Percentiles rank a stretch among this genome's conserved stretches.
Evolutionary conservation across 2,329 filamentous ascomycete species (phyloP).

Genomic region (Ascocoryne sarcoides): DNA sequence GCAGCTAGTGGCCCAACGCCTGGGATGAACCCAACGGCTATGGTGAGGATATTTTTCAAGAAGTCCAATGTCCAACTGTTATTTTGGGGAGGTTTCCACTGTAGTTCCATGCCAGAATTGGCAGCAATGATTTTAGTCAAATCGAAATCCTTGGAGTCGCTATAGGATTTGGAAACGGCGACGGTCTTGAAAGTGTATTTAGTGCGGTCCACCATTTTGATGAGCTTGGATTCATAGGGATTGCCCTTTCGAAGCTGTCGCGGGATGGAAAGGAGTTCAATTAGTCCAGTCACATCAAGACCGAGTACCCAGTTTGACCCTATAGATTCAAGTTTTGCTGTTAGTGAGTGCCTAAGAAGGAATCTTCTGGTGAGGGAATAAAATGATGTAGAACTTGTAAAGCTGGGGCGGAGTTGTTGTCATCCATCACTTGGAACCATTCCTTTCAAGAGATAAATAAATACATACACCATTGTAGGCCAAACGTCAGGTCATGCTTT

Average conservation of each 20-base stretch:
- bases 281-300: background rate
- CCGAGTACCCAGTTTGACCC: background rate
- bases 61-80: background rate
- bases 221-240: background rate
- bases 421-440: background rate
- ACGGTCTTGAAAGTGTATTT: background rate
- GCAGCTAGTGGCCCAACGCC: background rate
- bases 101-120: background rate
- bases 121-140: background rate
- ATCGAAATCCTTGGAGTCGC: background rate
- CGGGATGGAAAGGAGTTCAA: background rate
- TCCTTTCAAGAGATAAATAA: background rate
- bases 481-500: background rate
- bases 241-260: background rate
- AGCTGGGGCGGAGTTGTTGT: background rate
- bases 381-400: background rate
- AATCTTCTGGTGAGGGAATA: too few species aligned
- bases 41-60: background rate
- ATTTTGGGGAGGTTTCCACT: background rate
- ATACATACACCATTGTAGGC: background rate
- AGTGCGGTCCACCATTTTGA: background rate
- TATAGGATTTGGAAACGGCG: background rate
- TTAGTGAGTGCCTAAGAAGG: too few species aligned
- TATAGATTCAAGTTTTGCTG: background rate
- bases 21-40: background rate